Percentiles rank a stretch among this genome's conserved stretches.
These are phyloP conservation scores for Pythium brachiatum DNA, from an alignment of 352 stramenopile species.

Conservation along the genomic window DNA sequence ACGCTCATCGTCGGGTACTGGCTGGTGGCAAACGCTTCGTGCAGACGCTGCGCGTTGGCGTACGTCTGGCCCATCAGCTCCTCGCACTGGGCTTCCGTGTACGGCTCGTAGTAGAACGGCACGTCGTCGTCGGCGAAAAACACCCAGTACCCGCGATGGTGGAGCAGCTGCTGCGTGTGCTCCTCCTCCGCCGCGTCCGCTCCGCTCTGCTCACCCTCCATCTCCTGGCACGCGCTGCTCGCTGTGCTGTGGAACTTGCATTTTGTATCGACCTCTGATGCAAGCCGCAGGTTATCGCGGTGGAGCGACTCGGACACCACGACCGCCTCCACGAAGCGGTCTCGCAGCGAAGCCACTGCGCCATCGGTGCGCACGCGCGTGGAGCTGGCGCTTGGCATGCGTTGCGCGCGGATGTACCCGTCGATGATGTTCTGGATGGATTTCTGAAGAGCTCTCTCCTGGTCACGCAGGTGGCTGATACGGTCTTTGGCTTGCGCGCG, in stretches of 20 bases:
- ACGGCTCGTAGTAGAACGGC: conserved; percentile 46
- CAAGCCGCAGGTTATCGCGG: conserved; percentile 6
- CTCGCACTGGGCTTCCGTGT: conserved; percentile 24
- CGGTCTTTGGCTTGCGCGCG: conserved; percentile 3
- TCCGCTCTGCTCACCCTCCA: neutral
- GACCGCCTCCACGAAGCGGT: conserved; percentile 6
- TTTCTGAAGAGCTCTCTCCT: conserved; percentile 5
- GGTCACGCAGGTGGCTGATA: neutral
- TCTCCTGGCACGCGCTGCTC: neutral
- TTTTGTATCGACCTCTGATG: neutral
- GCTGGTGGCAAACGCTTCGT: conserved; percentile 24
- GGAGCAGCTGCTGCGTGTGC: neutral
- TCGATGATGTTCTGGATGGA: neutral
- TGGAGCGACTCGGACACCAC: conserved; percentile 1
- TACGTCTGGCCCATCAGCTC: conserved; percentile 26
- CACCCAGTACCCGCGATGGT: conserved; percentile 30
- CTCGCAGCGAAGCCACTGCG: neutral
- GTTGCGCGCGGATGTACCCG: neutral
- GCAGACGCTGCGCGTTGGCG: conserved; percentile 28
- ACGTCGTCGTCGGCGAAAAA: conserved; percentile 39
- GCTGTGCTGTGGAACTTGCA: neutral
- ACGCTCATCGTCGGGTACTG: conserved; percentile 19
- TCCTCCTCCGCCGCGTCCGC: too few species aligned
- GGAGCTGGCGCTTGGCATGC: too few species aligned
- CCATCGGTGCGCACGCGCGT: neutral